phyloP scores from a whole-genome alignment of 2,329 filamentous ascomycete species.

The Venturia aucupariae region DNA sequence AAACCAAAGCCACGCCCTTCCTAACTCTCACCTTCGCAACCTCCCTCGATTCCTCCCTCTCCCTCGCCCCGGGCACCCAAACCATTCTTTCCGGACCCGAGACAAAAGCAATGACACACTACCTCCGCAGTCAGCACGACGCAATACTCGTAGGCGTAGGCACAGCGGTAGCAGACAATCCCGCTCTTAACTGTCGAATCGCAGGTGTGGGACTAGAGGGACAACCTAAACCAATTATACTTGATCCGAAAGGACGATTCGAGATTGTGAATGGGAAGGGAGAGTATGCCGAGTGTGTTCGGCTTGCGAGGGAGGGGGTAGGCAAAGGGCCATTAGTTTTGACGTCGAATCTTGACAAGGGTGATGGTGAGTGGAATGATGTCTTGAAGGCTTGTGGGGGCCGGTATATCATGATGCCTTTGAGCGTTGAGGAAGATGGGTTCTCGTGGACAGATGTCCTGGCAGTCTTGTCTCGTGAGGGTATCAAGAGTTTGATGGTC shows the following conservation, averaged over 20 bases:
- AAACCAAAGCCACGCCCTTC: conserved; percentile 1
- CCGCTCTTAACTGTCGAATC: conserved; percentile 73
- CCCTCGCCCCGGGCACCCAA: conserved; percentile 67
- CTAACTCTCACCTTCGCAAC: conserved; percentile 68
- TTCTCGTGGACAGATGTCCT: conserved; percentile 53
- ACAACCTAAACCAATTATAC: conserved; percentile 72
- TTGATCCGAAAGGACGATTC: conserved; percentile 76
- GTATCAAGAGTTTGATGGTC: conserved; percentile 71
- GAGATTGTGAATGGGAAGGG: conserved; percentile 34
- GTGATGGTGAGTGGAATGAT: conserved; percentile 18
- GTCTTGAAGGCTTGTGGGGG: background rate
- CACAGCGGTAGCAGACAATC: conserved; percentile 77
- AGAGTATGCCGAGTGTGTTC: conserved; percentile 46
- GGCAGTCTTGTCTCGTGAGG: conserved; percentile 44
- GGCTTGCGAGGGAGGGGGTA: conserved; percentile 51
- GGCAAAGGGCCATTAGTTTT: conserved; percentile 70
- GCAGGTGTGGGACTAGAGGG: conserved; percentile 44
- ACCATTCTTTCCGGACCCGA: conserved; percentile 74
- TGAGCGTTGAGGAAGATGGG: conserved; percentile 2
- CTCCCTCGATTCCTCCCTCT: conserved; percentile 74
- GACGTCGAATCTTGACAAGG: conserved; percentile 25
- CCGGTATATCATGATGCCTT: conserved; percentile 10
- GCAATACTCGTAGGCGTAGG: conserved; percentile 79
- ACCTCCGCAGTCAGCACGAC: conserved; percentile 70
- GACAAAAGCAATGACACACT: conserved; percentile 90